Conservation (phyloP, 75 land plant species). For the Cunninghamia lanceolata region DNA sequence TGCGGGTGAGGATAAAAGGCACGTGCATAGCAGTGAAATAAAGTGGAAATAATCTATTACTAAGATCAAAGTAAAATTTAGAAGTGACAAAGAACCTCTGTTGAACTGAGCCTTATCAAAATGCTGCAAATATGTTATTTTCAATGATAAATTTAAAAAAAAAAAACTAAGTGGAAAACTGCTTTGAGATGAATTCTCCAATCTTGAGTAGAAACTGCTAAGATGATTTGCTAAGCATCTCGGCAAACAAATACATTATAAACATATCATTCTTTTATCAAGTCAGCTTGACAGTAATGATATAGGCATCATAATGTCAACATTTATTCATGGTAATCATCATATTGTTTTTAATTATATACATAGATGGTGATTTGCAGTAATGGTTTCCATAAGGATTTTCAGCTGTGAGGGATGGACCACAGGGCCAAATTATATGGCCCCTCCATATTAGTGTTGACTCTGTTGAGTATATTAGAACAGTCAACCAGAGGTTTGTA, state of each 20-base stretch:
- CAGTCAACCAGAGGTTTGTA: neutral
- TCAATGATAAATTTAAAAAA: neutral
- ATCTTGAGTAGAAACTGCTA: neutral
- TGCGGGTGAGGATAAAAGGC: neutral
- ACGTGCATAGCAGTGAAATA: neutral
- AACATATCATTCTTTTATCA: no score
- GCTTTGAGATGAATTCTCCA: neutral
- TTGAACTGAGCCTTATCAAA: neutral
- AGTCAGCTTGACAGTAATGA: neutral
- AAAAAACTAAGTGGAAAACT: neutral
- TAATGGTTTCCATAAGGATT: neutral
- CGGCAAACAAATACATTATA: no score
- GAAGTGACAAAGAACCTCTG: neutral
- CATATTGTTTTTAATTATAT: neutral
- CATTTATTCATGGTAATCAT: neutral
- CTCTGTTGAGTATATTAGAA: neutral
- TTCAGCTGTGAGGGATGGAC: neutral
- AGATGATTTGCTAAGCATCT: neutral
- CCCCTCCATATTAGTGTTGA: neutral
- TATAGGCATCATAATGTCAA: neutral
- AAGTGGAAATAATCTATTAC: neutral
- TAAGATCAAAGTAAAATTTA: neutral
- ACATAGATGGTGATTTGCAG: neutral
- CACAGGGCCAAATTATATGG: neutral
- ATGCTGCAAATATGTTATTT: neutral